Evolutionary conservation across 148 eudicot species (phyloP).

Genomic region (Nepenthes mirabilis): DNA sequence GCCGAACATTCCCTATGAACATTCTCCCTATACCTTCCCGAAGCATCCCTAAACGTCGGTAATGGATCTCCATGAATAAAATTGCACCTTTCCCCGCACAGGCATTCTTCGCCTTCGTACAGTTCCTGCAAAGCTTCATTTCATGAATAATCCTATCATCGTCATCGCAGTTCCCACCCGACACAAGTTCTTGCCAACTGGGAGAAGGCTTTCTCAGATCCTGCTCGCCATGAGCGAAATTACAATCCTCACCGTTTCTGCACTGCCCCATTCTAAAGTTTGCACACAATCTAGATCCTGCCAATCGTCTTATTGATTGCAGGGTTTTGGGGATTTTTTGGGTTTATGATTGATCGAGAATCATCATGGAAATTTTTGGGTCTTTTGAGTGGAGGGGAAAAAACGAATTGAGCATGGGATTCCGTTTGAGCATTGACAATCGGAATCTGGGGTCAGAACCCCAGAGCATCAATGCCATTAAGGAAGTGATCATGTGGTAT

Average conservation of each 20-base stretch:
- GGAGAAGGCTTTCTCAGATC: slow-evolving; percentile 82
- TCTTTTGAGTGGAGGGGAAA: slow-evolving; percentile 33
- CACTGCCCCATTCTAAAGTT: slow-evolving; percentile 65
- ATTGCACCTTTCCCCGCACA: slow-evolving; percentile 83
- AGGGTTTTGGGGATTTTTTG: slow-evolving; percentile 21
- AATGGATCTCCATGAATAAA: slow-evolving; percentile 58
- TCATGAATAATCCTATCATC: slow-evolving; percentile 55
- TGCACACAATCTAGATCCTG: slow-evolving; percentile 64
- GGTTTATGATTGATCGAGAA: slow-evolving; percentile 15
- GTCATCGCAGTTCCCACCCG: slow-evolving; percentile 45
- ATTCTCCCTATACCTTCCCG: background rate
- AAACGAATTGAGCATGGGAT: slow-evolving; percentile 25
- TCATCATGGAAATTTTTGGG: slow-evolving; percentile 26
- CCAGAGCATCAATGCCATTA: slow-evolving; percentile 25
- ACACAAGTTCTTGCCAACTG: slow-evolving; percentile 79
- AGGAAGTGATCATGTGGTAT: slow-evolving; percentile 17
- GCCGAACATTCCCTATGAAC: slow-evolving; percentile 50
- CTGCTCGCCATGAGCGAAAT: slow-evolving; percentile 78
- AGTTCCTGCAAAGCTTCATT: slow-evolving; percentile 81
- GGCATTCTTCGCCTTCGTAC: slow-evolving; percentile 89
- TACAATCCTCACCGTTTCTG: slow-evolving; percentile 65
- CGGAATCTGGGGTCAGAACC: slow-evolving; percentile 30
- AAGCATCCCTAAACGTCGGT: slow-evolving; percentile 20
- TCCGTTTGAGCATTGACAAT: slow-evolving; percentile 18
- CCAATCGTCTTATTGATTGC: slow-evolving; percentile 57